Base-by-base conservation (phyloP, 805 yeast genomes). In the Jamesozyma lodderae region DNA sequence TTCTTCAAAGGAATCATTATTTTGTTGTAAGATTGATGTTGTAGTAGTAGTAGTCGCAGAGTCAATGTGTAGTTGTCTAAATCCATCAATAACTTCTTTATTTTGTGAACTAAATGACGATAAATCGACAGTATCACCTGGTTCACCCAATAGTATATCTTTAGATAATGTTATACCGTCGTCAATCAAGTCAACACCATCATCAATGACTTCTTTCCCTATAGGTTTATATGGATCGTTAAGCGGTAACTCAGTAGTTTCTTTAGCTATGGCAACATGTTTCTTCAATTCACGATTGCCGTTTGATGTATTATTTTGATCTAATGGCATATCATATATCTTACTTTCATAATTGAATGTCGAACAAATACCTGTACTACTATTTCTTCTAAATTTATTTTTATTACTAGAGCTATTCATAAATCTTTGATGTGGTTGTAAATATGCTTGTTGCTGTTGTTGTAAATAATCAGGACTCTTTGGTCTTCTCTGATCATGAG, bases 291-390 rank as follows among this genome's bases (percentile, higher is more conserved):
- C n/a, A n/a, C n/a, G n/a, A n/a, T n/a, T n/a, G n/a, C n/a, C n/a
- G n/a, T n/a, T n/a, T n/a, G n/a, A n/a, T 13, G 15, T 20, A 17
- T 20, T 17, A 15, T 34, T 28, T 16, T 36, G 36, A 16, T 41
- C 45, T 14, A 52, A 48, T 13, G 57, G 55, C 41, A 64, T 52
- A 40, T 66, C 70, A 41, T 66, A 66, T 4, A 49, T 50, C 42
- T 53, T 57, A n/a, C 67, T 57, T 39, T 64, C 61, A 41, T 58
- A 64, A 28, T 58, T 61, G 45, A 65, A 65, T 5, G 56, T 37
- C 4, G 42, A 20, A 4, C 30, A 10, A 20, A 17, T 15, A 9
- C 34, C 37, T 9, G 33, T 53, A 3, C 36, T 33, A 30, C 43
- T 41, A 28, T 33, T 38, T 15, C 36, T 22, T 10, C 15, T 29